Base-by-base conservation (phyloP, 1,284 basidiomycete species). In the Hymenochaete sp. region DNA sequence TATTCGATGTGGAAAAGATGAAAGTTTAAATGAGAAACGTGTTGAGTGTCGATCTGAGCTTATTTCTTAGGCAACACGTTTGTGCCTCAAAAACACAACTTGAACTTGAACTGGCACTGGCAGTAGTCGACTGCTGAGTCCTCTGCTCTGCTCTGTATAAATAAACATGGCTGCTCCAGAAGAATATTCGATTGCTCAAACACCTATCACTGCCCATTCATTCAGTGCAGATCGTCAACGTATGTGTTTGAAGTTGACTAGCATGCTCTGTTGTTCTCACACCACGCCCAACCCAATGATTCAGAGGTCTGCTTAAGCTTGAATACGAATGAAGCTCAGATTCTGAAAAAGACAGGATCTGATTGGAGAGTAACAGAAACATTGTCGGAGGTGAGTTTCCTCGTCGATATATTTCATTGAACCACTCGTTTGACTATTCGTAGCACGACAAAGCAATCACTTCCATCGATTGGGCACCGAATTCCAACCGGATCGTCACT, bases 391-490 rank as follows among this genome's bases (percentile, higher is more conserved):
- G 92, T 91, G 46, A 24, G 72, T 63, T 6, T 18, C 14, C 42
- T 13, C 29, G 27, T 13, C 22, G 28, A 11, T 47, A 36, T 16
- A 33, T 18, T n/a, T n/a, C n/a, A n/a, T n/a, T n/a, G n/a, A n/a
- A n/a, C n/a, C 42, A 27, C 38, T 41, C 16, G 35, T 14, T 47
- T 42, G 11, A 41, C 41, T 43, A 37, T 45, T 40, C 14, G 3
- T 56, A 97, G 92, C 96, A 99, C 67, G 96, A 99, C 73, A 98
- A 98, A 70, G 71, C 86, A 53, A 89, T 99, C 66, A 98, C 95
- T 2, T 93, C 91, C 49, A 96, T 99, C 64, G 95, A 98, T 65
- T 99, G 96, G 96, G 96, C 95, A 2, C 92, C 93, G 7, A 77
- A 79, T 56, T 89, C 93, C 41, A 98, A 99, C 68, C 84, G 91